These are phyloP conservation scores for Incumbomyces lentus DNA, from an alignment of 2,329 filamentous ascomycete genomes.

Conservation along the genomic window DNA sequence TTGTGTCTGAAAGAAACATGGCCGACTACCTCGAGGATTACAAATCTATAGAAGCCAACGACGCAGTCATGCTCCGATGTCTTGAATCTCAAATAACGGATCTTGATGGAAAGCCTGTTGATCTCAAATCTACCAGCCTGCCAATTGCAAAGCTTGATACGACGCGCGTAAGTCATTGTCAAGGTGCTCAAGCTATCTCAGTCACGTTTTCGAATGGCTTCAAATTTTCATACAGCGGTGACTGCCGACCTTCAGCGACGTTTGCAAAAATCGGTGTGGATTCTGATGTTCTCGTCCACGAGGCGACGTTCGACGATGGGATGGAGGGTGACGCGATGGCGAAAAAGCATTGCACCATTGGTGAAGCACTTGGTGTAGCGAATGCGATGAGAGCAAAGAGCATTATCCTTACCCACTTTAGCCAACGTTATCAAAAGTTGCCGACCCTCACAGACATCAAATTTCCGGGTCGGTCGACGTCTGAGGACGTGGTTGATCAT, in stretches of 20 bases:
- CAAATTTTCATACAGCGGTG: conserved; percentile 85
- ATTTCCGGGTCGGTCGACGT: conserved; percentile 11
- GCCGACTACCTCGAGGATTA: conserved; percentile 71
- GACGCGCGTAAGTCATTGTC: conserved; percentile 66
- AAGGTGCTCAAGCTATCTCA: conserved; percentile 62
- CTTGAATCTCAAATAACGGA: conserved; percentile 11
- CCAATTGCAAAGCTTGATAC: conserved; percentile 46
- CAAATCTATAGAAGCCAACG: conserved; percentile 64
- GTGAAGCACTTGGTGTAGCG: conserved; percentile 72
- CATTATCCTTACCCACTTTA: conserved; percentile 86
- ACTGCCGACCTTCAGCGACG: conserved; percentile 66
- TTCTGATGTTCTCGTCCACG: conserved; percentile 80
- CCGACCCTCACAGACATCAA: conserved; percentile 35
- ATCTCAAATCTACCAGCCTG: conserved; percentile 6
- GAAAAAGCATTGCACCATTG: conserved; percentile 85
- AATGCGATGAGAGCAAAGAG: conserved; percentile 67
- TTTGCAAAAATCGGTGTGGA: conserved; percentile 64
- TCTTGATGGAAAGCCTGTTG: conserved; percentile 9
- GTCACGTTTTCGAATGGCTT: conserved; percentile 71
- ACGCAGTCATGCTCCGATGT: conserved; percentile 34
- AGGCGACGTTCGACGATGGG: conserved; percentile 91
- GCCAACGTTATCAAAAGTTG: conserved; percentile 78
- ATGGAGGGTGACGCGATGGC: conserved; percentile 64
- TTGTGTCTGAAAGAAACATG: conserved; percentile 65
- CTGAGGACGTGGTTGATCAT: conserved; percentile 21